Conservation (phyloP, 495 filamentous ascomycete species). For the Penicillium goetzii region DNA sequence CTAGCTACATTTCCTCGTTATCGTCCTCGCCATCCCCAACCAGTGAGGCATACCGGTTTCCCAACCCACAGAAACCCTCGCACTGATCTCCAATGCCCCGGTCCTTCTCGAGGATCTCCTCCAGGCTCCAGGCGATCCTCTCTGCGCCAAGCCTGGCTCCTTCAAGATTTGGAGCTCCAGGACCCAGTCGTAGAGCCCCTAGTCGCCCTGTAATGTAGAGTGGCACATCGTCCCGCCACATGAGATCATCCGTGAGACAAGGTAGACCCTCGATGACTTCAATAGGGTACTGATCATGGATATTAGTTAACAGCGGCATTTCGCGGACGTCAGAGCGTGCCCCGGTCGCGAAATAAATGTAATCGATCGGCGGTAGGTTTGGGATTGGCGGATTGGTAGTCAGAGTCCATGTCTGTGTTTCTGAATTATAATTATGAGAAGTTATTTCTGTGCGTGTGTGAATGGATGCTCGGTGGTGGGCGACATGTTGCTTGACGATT, state of each 20-base stretch:
- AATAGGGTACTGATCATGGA: slow-evolving; percentile 57
- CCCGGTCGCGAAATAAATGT: slow-evolving; percentile 68
- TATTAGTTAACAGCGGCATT: slow-evolving; percentile 53
- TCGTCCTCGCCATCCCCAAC: slow-evolving; percentile 18
- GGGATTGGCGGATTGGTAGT: slow-evolving; percentile 52
- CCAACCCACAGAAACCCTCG: slow-evolving; percentile 38
- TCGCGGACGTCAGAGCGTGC: slow-evolving; percentile 52
- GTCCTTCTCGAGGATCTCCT: slow-evolving; percentile 48
- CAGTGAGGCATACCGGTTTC: slow-evolving; percentile 41
- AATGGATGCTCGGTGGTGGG: slow-evolving; percentile 48
- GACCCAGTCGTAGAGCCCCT: slow-evolving; percentile 60
- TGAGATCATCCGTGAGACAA: slow-evolving; percentile 64
- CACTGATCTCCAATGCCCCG: slow-evolving; percentile 30
- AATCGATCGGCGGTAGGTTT: slow-evolving; percentile 58
- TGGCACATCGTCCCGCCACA: slow-evolving; percentile 63
- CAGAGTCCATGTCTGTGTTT: slow-evolving; percentile 53
- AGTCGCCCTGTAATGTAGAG: slow-evolving; percentile 64
- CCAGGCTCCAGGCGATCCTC: slow-evolving; percentile 62
- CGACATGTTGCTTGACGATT: slow-evolving; percentile 53
- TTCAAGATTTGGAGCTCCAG: slow-evolving; percentile 63
- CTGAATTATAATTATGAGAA: slow-evolving; percentile 36
- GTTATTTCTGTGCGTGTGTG: slow-evolving; percentile 53
- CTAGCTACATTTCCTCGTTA: slow-evolving; percentile 14
- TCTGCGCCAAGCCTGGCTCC: slow-evolving; percentile 66
- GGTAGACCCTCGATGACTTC: slow-evolving; percentile 57